Percentiles rank a stretch among this genome's conserved stretches.
phyloP scores from a whole-genome alignment of 441 rosid genomes.

The Arabidopsis hybrid region DNA sequence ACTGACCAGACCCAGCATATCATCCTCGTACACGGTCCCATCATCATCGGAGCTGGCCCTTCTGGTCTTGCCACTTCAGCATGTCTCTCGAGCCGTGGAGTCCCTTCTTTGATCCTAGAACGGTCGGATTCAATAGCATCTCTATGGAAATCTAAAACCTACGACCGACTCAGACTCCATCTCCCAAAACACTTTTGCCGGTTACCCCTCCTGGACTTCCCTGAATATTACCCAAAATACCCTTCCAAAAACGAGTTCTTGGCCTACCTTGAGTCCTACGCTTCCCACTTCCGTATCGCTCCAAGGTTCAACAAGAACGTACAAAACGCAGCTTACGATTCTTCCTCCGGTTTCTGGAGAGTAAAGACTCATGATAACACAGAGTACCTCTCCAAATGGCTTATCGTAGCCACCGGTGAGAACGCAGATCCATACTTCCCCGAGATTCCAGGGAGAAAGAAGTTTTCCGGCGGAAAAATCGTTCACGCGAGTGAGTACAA shows the following conservation, averaged over 20 bases:
- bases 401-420: conserved; percentile 90
- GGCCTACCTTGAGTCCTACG: conserved; percentile 76
- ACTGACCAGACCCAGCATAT: conserved; percentile 34
- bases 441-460: conserved; percentile 61
- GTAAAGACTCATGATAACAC: conserved; percentile 55
- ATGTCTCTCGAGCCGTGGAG: conserved; percentile 61
- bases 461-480: conserved; percentile 56
- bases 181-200: conserved; percentile 86
- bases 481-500: conserved; percentile 78
- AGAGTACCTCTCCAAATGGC: conserved; percentile 70
- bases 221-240: conserved; percentile 70
- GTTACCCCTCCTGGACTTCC: conserved; percentile 71
- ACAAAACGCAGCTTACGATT: conserved; percentile 57
- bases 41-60: conserved; percentile 94
- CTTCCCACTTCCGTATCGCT: conserved; percentile 66
- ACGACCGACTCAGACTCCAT: conserved; percentile 87
- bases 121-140: conserved; percentile 77
- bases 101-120: conserved; percentile 80
- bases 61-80: conserved; percentile 89
- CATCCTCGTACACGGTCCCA: conserved; percentile 56
- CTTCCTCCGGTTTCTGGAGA: conserved; percentile 60
- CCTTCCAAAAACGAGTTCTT: conserved; percentile 77
- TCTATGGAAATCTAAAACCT: conserved; percentile 83
- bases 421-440: conserved; percentile 86
- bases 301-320: conserved; percentile 77